A percentile compares a stretch with the other conserved stretches of the same genome.
Conservation (phyloP, 345 rosid species). For the Heritiera fomes region DNA sequence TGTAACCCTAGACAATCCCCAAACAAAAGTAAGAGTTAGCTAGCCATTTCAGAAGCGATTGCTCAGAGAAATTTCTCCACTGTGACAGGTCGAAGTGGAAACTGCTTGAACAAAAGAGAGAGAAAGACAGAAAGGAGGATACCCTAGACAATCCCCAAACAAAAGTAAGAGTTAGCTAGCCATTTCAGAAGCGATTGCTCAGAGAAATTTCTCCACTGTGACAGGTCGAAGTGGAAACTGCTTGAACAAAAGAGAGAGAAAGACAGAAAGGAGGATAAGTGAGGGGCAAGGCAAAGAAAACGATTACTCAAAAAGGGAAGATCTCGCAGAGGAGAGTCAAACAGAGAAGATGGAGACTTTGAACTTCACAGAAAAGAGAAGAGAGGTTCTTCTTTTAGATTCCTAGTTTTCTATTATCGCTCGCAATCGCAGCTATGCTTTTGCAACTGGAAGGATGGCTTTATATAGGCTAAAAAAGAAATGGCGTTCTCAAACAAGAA, state of each 20-base stretch:
- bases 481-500: conserved; percentile 11
- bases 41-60: neutral
- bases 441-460: conserved; percentile 23
- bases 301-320: conserved; percentile 12
- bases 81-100: neutral
- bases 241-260: neutral
- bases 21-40: neutral
- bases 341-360: neutral
- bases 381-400: too few relatives aligned
- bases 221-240: neutral
- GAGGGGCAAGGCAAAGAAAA: neutral
- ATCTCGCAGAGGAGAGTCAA: conserved; percentile 16
- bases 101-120: neutral
- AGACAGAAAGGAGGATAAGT: neutral
- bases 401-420: neutral
- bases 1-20: conserved; percentile 24
- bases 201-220: neutral
- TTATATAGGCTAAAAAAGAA: conserved; percentile 46
- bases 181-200: neutral
- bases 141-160: conserved; percentile 20
- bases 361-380: neutral
- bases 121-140: neutral
- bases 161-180: neutral
- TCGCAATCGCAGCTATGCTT: conserved; percentile 13
- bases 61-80: neutral